These are phyloP conservation scores for Musa acuminata DNA, from an alignment of 176 grass and related monocot genomes.

Conservation along the genomic window DNA sequence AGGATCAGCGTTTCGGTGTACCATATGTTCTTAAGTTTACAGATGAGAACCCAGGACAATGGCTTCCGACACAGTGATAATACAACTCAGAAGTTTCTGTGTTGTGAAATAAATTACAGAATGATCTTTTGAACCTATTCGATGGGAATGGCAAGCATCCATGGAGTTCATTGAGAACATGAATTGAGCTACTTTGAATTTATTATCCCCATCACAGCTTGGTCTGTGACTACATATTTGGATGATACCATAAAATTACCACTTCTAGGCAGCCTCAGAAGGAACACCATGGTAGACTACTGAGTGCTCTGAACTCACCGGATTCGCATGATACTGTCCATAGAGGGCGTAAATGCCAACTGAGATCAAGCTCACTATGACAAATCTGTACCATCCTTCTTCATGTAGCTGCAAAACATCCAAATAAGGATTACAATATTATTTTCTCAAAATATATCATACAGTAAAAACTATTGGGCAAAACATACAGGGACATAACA, in stretches of 20 bases:
- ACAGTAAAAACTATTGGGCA: background rate
- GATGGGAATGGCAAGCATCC: background rate
- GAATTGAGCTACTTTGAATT: background rate
- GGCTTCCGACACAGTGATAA: background rate
- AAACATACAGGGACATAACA: background rate
- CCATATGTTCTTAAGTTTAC: background rate
- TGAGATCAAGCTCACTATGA: conserved; percentile 58
- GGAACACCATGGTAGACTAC: conserved; percentile 50
- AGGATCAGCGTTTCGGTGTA: background rate
- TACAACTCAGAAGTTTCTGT: background rate
- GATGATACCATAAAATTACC: background rate
- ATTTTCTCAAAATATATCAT: background rate
- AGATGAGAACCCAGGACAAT: background rate
- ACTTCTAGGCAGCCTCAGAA: conserved; percentile 37
- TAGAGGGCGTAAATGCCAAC: conserved; percentile 66
- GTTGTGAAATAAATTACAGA: background rate
- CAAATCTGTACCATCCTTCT: conserved; percentile 94
- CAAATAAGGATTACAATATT: background rate
- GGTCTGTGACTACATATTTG: background rate
- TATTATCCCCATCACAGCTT: background rate
- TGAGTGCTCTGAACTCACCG: conserved; percentile 38
- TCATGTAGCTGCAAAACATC: conserved; percentile 60
- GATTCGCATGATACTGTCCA: conserved; percentile 59
- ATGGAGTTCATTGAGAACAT: background rate
- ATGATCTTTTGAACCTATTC: background rate